A percentile compares a stretch with the other conserved stretches of the same genome.
phyloP scores from a whole-genome alignment of 352 stramenopile species.

The Poterioochromonas sp. region DNA sequence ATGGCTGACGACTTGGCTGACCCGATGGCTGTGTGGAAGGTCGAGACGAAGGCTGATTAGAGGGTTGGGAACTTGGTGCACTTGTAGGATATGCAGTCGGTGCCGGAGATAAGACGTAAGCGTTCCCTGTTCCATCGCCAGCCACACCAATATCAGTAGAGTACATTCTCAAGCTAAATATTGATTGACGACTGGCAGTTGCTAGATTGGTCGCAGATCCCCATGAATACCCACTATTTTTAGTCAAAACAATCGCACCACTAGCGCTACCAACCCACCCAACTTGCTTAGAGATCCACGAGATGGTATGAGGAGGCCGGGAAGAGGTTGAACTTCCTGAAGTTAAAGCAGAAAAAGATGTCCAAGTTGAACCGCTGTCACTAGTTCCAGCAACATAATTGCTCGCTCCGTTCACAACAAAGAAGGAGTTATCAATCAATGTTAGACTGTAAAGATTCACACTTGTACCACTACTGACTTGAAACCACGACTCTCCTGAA shows the following conservation, averaged over 20 bases:
- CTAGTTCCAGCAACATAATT: background rate
- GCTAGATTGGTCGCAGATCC: background rate
- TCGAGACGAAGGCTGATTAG: background rate
- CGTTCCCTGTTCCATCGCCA: background rate
- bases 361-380: conserved; percentile 1
- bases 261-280: background rate
- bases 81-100: background rate
- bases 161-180: background rate
- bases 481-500: background rate
- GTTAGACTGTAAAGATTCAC: background rate
- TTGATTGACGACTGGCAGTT: background rate
- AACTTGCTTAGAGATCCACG: background rate
- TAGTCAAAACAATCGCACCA: background rate
- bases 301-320: background rate
- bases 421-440: background rate
- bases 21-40: background rate
- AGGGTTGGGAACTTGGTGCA: background rate
- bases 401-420: background rate
- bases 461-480: background rate
- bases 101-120: background rate
- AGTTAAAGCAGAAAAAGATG: background rate
- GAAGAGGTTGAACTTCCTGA: background rate
- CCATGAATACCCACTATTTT: background rate
- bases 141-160: background rate
- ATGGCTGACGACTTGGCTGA: background rate